Conservation (phyloP, 2,329 filamentous ascomycete species). For the Kalmusia sp. region DNA sequence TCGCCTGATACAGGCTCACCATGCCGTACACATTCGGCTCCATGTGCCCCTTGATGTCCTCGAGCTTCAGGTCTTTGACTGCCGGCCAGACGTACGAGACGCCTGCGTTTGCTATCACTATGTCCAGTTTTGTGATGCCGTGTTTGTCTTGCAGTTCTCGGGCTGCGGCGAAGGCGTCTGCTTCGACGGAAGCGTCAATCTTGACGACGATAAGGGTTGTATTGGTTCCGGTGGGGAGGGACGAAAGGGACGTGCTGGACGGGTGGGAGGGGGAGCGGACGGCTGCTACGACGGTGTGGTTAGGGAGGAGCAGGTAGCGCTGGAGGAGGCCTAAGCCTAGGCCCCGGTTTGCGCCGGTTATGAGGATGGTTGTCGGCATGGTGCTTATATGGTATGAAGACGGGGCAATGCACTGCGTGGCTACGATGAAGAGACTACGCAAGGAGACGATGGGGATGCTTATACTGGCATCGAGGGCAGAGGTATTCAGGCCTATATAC, state of each 20-base stretch:
- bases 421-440: too few relatives aligned
- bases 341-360: constrained; percentile 12
- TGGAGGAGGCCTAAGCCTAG: constrained; percentile 25
- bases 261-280: constrained; percentile 40
- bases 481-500: too few relatives aligned
- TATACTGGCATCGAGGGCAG: too few relatives aligned
- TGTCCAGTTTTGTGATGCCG: constrained; percentile 16
- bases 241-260: constrained; percentile 30
- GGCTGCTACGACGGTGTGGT: constrained; percentile 50
- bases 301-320: constrained; percentile 43
- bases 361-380: constrained; percentile 8
- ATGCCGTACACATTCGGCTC: constrained; percentile 19
- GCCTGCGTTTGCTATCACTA: constrained; percentile 17
- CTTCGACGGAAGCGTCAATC: constrained; percentile 16
- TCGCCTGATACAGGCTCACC: constrained; percentile 20
- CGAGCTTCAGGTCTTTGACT: constrained; percentile 8
- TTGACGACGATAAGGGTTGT: constrained; percentile 14
- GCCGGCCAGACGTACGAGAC: background rate
- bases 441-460: too few relatives aligned
- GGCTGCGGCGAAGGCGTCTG: constrained; percentile 10
- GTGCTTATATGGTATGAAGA: background rate
- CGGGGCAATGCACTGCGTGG: too few relatives aligned
- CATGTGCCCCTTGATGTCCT: constrained; percentile 13
- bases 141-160: constrained; percentile 10
- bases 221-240: constrained; percentile 16